phyloP scores from a whole-genome alignment of 2,329 filamentous ascomycete genomes.

The Hypoxylon sp. region DNA sequence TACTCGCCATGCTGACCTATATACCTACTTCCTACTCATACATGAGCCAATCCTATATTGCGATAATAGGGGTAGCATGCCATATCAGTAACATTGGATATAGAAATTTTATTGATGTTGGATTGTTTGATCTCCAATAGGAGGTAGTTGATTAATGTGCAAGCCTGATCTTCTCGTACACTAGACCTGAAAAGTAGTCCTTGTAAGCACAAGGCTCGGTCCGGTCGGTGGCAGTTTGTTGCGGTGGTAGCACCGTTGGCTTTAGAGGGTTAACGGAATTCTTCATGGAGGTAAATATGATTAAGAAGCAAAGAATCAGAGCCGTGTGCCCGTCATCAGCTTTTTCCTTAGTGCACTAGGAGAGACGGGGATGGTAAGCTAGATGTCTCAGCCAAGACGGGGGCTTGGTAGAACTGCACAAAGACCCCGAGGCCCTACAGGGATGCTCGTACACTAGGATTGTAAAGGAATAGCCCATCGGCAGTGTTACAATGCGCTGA shows the following conservation, averaged over 20 bases:
- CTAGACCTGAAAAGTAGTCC: constrained; percentile 20
- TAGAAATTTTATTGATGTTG: background rate
- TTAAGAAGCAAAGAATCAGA: background rate
- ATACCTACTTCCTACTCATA: background rate
- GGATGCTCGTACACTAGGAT: constrained; percentile 42
- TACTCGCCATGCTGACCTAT: constrained; percentile 4
- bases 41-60: background rate
- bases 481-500: constrained; percentile 9
- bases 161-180: constrained; percentile 26
- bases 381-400: constrained; percentile 1
- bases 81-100: background rate
- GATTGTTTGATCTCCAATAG: background rate
- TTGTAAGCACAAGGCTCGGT: background rate
- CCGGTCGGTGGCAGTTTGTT: background rate
- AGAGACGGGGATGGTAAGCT: background rate
- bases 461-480: constrained; percentile 11
- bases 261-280: background rate
- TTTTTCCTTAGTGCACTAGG: background rate
- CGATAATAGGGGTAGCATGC: background rate
- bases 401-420: background rate
- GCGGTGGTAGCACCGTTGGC: background rate
- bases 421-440: constrained; percentile 15
- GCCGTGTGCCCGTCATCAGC: background rate
- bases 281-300: background rate
- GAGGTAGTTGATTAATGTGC: background rate